Conservation (phyloP, 148 eudicot genomes). For the Suaeda aralocaspica region DNA sequence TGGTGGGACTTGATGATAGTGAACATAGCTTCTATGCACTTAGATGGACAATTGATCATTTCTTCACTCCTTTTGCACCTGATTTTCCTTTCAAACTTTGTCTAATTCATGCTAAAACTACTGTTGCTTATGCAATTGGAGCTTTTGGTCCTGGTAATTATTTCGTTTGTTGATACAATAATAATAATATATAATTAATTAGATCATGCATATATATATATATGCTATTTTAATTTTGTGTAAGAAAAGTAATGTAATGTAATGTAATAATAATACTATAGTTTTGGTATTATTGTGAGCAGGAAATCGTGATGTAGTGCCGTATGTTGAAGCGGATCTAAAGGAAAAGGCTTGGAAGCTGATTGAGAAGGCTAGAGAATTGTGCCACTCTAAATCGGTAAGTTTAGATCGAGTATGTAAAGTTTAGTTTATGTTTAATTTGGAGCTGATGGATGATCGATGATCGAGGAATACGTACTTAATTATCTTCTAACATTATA, state of each 20-base stretch:
- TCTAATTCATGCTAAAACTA: conserved; percentile 31
- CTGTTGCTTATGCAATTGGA: background rate
- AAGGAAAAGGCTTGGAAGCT: conserved; percentile 38
- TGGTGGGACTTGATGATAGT: conserved; percentile 39
- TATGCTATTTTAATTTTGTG: too few relatives aligned
- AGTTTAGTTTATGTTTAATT: too few relatives aligned
- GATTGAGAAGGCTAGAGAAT: conserved; percentile 35
- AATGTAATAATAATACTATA: too few relatives aligned
- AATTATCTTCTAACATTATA: too few relatives aligned
- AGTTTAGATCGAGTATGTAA: background rate
- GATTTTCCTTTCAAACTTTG: conserved; percentile 31
- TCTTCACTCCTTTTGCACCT: conserved; percentile 26
- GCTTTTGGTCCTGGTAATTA: background rate
- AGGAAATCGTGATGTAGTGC: conserved; percentile 43
- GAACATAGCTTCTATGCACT: conserved; percentile 44
- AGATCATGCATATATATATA: too few relatives aligned
- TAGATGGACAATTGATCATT: conserved; percentile 41
- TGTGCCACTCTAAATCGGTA: conserved; percentile 48
- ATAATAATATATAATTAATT: too few relatives aligned
- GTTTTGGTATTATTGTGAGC: background rate
- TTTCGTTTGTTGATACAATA: too few relatives aligned
- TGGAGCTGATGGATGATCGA: too few relatives aligned
- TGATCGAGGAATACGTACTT: too few relatives aligned
- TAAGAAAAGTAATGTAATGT: too few relatives aligned
- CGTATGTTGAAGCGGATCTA: conserved; percentile 49